Evolutionary conservation across 2,329 filamentous ascomycete genomes (phyloP).

Genomic region (Monosporascus sp.): DNA sequence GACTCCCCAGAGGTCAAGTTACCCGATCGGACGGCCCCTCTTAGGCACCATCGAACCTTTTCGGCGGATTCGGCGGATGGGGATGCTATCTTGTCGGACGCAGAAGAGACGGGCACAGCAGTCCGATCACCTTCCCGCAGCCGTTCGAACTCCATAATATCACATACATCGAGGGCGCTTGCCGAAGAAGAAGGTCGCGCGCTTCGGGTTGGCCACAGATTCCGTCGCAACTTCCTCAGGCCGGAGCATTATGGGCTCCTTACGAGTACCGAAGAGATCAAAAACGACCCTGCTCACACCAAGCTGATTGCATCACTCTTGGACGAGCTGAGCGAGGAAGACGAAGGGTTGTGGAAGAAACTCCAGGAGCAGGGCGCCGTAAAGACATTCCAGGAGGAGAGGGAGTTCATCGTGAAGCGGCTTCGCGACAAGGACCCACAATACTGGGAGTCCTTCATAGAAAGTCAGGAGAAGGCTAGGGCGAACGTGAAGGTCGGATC

Average conservation of each 20-base stretch:
- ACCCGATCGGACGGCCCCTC: slow-evolving; percentile 17
- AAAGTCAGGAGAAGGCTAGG: slow-evolving; percentile 54
- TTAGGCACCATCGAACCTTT: slow-evolving; percentile 15
- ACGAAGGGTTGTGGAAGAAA: slow-evolving; percentile 49
- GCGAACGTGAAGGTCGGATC: slow-evolving; percentile 40
- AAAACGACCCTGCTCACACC: slow-evolving; percentile 43
- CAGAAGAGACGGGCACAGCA: slow-evolving; percentile 41
- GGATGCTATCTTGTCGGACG: slow-evolving; percentile 39
- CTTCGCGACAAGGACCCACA: slow-evolving; percentile 59
- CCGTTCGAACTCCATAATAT: slow-evolving; percentile 48
- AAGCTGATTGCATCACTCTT: slow-evolving; percentile 56
- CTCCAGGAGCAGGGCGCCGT: slow-evolving; percentile 55
- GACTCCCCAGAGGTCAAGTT: slow-evolving; percentile 22
- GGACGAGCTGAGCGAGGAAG: slow-evolving; percentile 57
- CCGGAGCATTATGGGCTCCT: slow-evolving; percentile 47
- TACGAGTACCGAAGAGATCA: slow-evolving; percentile 43
- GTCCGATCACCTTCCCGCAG: slow-evolving; percentile 38
- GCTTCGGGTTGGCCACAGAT: slow-evolving; percentile 50
- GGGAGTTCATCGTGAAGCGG: slow-evolving; percentile 40
- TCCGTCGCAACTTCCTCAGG: slow-evolving; percentile 48
- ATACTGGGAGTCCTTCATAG: slow-evolving; percentile 58
- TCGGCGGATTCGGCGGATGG: slow-evolving; percentile 28
- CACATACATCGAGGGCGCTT: slow-evolving; percentile 43
- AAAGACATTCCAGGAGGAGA: slow-evolving; percentile 54
- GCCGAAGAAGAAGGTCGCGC: slow-evolving; percentile 53